Percentiles rank a stretch among this genome's conserved stretches.
These are phyloP conservation scores for Backusella parvicylindrica DNA, from an alignment of 192 early-diverging fungal species.

Conservation along the genomic window DNA sequence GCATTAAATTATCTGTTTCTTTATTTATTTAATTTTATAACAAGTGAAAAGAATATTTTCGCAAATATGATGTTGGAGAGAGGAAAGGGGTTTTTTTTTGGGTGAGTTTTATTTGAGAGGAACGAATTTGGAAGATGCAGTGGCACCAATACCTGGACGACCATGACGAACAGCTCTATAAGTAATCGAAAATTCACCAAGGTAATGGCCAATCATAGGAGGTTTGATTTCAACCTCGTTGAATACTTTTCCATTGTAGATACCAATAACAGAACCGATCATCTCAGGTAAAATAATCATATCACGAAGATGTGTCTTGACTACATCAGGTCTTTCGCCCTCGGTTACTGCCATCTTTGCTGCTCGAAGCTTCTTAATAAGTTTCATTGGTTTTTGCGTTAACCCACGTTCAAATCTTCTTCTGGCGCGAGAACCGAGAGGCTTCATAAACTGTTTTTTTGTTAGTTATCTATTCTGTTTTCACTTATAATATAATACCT, in stretches of 20 bases:
- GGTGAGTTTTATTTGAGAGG: constrained; percentile 63
- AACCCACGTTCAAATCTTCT: constrained; percentile 95
- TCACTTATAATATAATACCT: constrained; percentile 38
- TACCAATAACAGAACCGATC: constrained; percentile 91
- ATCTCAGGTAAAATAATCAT: constrained; percentile 99
- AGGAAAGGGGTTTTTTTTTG: too few species aligned
- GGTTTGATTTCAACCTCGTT: constrained; percentile 96
- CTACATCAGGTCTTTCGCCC: constrained; percentile 89
- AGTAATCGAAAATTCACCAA: constrained; percentile 59
- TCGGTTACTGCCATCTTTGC: constrained; percentile 88
- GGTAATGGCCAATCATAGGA: constrained; percentile 27
- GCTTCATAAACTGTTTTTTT: constrained; percentile 72
- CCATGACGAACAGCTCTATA: constrained; percentile 99
- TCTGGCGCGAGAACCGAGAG: constrained; percentile 91
- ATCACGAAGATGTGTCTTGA: constrained; percentile 98
- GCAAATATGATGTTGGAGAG: neutral
- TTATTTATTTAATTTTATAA: neutral
- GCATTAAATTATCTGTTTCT: neutral
- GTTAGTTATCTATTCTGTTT: neutral
- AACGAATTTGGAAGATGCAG: constrained; percentile 93
- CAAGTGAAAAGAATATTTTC: neutral
- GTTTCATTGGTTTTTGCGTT: constrained; percentile 96
- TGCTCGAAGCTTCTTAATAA: constrained; percentile 98
- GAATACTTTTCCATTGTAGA: constrained; percentile 99
- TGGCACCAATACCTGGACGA: constrained; percentile 98